Evolutionary conservation across 768 basidiomycete species (phyloP).

Genomic region (Boletus reticulatus): DNA sequence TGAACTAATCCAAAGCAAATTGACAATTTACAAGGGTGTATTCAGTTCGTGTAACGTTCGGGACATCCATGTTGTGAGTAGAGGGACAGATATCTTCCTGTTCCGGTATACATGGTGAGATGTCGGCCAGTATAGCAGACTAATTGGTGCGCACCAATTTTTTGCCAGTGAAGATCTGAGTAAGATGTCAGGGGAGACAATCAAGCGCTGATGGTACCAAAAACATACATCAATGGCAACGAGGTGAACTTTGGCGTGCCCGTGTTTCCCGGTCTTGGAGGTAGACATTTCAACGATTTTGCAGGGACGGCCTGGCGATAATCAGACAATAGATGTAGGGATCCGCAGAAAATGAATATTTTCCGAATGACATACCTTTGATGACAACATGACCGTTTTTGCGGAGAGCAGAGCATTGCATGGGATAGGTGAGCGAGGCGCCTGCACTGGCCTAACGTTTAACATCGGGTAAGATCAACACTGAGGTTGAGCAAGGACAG

Average conservation of each 20-base stretch:
- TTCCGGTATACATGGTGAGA: conserved; percentile 15
- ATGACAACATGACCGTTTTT: conserved; percentile 95
- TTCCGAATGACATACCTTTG: conserved; percentile 53
- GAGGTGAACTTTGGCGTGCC: conserved; percentile 99
- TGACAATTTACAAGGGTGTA: conserved; percentile 71
- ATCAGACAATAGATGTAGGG: conserved; percentile 4
- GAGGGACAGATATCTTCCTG: conserved; percentile 94
- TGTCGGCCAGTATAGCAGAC: background rate
- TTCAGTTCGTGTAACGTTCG: conserved; percentile 88
- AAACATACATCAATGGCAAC: conserved; percentile 89
- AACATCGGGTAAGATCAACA: conserved; percentile 18
- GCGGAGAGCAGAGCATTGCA: conserved; percentile 96
- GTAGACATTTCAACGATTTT: conserved; percentile 99
- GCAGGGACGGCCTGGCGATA: conserved; percentile 76
- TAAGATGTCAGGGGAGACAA: background rate
- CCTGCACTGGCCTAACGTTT: conserved; percentile 59
- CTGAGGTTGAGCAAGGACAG: conserved; percentile 4
- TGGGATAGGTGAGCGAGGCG: conserved; percentile 78
- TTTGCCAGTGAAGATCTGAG: conserved; percentile 96
- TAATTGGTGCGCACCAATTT: conserved; percentile 65
- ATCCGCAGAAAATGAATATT: background rate
- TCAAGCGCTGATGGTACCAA: background rate
- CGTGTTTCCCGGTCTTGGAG: conserved; percentile 99
- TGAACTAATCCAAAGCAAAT: conserved; percentile 1
- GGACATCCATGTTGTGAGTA: conserved; percentile 99